Evolutionary conservation across 129 eudicot genomes (phyloP), one percentile per base, ranked within the genome.

Genomic region (Lactuca sativa): DNA sequence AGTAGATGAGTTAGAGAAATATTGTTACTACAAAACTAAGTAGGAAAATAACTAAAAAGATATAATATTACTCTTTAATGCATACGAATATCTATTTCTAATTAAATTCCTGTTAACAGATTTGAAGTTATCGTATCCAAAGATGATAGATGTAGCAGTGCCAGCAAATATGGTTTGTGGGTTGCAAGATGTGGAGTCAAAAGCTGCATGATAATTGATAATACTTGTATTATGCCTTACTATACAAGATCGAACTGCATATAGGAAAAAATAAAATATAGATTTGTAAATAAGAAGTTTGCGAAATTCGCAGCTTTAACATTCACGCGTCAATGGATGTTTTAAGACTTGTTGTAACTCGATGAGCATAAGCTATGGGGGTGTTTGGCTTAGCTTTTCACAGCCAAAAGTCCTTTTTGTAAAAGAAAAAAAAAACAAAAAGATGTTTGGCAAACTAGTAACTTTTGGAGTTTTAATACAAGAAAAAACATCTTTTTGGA

Each of bases 101-200:
- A 74, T 63, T 62, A 6, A 73, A n/a, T 58, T 21, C 0, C 47
- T 9, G 30, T 47, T 33, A 17, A 63, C 88, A 92, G 98, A 89
- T 84, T 83, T 92, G 78, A 92, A 92, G 71, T 80, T 92, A 69
- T 66, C 98, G 9, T 89, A 89, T 78, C 98, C 98, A 15, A 92
- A 92, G 80, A 89, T 92, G 96, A 89, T 92, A 6, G 96, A 92
- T 66, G 69, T 84, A 60, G 96, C 98, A 3, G 95, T 92, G 25
- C 98, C 96, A 7, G 96, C 96, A 6, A 92, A 92, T 76, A 81
- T 92, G 98, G 95, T 83, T 16, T 92, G 98, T 73, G 98, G 96
- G 25, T 83, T 89, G 82, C 98, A 92, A 84, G 96, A 92, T 72
- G 57, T 66, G 38, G 88, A 76, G 70, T 67, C 83, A 25, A 88